Percentiles rank a stretch among this genome's conserved stretches.
phyloP scores from a whole-genome alignment of 441 rosid genomes.

The Erodium moschatum region DNA sequence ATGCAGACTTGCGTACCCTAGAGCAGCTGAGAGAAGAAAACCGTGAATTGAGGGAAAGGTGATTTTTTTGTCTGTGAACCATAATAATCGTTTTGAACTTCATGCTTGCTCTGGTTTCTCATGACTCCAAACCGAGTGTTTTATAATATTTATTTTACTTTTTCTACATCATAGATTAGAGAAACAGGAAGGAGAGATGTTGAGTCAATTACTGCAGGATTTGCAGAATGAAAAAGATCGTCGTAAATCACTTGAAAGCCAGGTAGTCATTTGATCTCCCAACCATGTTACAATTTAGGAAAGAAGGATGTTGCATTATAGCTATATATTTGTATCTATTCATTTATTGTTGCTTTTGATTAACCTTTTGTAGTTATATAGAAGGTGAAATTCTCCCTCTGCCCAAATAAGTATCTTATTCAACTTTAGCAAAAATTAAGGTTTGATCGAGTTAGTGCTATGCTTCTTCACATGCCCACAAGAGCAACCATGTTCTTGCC shows the following conservation, averaged over 20 bases:
- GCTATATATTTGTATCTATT: neutral
- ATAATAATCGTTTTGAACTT: neutral
- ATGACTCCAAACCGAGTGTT: neutral
- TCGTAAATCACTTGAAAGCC: constrained; percentile 29
- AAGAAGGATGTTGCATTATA: neutral
- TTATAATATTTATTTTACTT: too few species aligned
- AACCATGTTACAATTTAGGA: neutral
- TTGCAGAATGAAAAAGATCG: constrained; percentile 25
- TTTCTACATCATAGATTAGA: constrained; percentile 5
- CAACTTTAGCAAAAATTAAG: too few species aligned
- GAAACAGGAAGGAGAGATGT: constrained; percentile 3
- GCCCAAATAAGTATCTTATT: too few species aligned
- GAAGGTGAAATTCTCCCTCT: neutral
- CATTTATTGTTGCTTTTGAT: neutral
- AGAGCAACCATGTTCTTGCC: too few species aligned
- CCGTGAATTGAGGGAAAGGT: constrained; percentile 19
- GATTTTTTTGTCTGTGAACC: neutral
- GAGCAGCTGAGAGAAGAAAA: constrained; percentile 18
- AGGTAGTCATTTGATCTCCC: constrained; percentile 21
- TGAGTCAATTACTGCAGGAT: constrained; percentile 13
- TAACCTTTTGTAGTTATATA: neutral
- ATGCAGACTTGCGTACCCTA: neutral
- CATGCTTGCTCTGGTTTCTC: neutral
- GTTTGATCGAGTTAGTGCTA: too few species aligned
- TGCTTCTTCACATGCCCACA: too few species aligned